Percentiles rank a stretch among this genome's conserved stretches.
These are phyloP conservation scores for Penicillium sp. DNA, from an alignment of 2,329 filamentous ascomycete genomes.

Conservation along the genomic window DNA sequence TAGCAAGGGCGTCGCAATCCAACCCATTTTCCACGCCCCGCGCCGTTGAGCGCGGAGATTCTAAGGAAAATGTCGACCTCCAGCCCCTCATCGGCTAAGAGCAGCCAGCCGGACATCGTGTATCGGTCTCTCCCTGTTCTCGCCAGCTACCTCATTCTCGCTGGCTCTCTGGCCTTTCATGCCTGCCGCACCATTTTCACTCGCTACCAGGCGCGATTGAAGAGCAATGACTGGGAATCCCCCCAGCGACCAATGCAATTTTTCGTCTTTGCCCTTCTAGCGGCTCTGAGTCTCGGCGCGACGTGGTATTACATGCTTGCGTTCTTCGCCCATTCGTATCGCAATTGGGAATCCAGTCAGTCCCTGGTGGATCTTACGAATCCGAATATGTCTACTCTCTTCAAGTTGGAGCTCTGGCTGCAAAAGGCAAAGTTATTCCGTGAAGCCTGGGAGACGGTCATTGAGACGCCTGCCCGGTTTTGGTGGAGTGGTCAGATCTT, in stretches of 20 bases:
- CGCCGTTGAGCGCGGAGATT: neutral
- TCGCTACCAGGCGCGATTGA: constrained; percentile 14
- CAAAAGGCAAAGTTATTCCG: constrained; percentile 55
- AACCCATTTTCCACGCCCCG: neutral
- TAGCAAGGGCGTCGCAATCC: neutral
- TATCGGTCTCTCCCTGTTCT: constrained; percentile 17
- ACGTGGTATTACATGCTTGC: constrained; percentile 49
- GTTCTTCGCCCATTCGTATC: constrained; percentile 53
- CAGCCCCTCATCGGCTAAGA: neutral
- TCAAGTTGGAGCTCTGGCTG: constrained; percentile 53
- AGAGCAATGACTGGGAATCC: constrained; percentile 13
- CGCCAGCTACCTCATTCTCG: constrained; percentile 11
- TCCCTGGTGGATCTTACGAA: constrained; percentile 24
- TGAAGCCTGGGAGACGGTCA: constrained; percentile 58
- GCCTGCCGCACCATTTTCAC: constrained; percentile 7
- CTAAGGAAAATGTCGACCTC: neutral
- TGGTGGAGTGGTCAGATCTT: constrained; percentile 67
- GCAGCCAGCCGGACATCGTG: neutral
- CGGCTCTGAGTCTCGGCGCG: constrained; percentile 48
- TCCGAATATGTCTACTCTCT: constrained; percentile 31
- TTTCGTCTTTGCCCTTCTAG: constrained; percentile 43
- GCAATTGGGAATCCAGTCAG: constrained; percentile 49
- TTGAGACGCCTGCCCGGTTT: constrained; percentile 57
- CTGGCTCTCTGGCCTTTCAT: constrained; percentile 5
- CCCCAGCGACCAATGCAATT: constrained; percentile 10